A percentile compares a stretch with the other conserved stretches of the same genome.
Evolutionary conservation across 1,284 basidiomycete species (phyloP).

Genomic region (Cutaneotrichosporon sp.): DNA sequence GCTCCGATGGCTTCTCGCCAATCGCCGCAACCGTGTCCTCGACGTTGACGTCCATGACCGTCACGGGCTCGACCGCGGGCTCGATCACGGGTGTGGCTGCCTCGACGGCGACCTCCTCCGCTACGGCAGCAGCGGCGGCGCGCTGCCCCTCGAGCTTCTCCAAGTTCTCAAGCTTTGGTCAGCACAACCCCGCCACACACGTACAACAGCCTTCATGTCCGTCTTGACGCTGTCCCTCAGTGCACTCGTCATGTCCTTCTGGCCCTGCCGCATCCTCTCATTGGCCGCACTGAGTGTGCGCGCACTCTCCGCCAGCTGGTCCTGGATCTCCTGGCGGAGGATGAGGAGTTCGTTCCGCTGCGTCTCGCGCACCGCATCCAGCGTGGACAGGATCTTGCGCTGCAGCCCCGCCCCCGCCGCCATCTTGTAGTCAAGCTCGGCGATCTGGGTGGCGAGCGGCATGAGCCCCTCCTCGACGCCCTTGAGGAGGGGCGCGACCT

Average conservation of each 20-base stretch:
- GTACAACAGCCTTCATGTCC: background rate
- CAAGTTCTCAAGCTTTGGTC: background rate
- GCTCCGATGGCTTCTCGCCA: background rate
- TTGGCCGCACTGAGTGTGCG: background rate
- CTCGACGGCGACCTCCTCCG: background rate
- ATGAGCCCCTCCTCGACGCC: background rate
- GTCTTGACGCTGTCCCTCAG: conserved; percentile 4
- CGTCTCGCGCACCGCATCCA: background rate
- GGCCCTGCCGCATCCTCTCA: conserved; percentile 7
- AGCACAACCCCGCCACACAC: background rate
- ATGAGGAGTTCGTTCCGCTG: background rate
- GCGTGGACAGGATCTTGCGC: background rate
- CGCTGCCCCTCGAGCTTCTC: background rate
- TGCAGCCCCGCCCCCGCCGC: background rate
- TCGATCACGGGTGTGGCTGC: background rate
- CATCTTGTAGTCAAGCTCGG: background rate
- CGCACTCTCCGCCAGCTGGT: background rate
- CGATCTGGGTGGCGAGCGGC: background rate
- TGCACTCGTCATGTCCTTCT: background rate
- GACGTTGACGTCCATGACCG: conserved; percentile 3
- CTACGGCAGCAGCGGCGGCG: background rate
- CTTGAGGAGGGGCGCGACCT: background rate
- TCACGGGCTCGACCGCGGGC: background rate
- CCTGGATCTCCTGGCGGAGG: background rate
- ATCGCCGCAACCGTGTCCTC: background rate